Evolutionary conservation across 306 rosid genomes (phyloP).

Genomic region (Pterocarpus macrocarpus): DNA sequence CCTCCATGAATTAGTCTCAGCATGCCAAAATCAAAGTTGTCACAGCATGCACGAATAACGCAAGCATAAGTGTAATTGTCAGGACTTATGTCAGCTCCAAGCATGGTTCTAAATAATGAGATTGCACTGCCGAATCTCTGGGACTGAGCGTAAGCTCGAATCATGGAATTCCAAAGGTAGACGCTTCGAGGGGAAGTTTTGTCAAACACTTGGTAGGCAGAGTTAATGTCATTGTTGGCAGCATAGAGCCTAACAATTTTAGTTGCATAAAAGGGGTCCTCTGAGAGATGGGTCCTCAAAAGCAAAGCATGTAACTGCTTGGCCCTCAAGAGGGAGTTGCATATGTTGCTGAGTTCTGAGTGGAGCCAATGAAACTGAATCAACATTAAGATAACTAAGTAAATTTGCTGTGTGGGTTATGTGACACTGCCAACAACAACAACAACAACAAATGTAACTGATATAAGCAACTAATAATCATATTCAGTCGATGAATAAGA

Average conservation of each 20-base stretch:
- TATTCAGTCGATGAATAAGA: slow-evolving; percentile 18
- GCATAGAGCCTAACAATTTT: slow-evolving; percentile 65
- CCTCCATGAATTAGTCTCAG: slow-evolving; percentile 57
- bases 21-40: slow-evolving; percentile 51
- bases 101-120: slow-evolving; percentile 67
- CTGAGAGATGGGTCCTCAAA: slow-evolving; percentile 59
- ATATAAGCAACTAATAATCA: background rate
- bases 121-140: slow-evolving; percentile 59
- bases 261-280: slow-evolving; percentile 84
- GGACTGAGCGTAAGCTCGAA: slow-evolving; percentile 77
- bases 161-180: slow-evolving; percentile 87
- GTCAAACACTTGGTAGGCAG: slow-evolving; percentile 75
- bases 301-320: slow-evolving; percentile 76
- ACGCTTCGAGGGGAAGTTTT: slow-evolving; percentile 65
- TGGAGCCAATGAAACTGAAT: slow-evolving; percentile 56
- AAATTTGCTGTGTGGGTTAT: background rate
- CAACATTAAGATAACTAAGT: slow-evolving; percentile 37
- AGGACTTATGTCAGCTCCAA: slow-evolving; percentile 58
- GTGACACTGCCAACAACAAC: slow-evolving; percentile 5
- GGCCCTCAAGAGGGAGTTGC: slow-evolving; percentile 61
- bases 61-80: slow-evolving; percentile 61
- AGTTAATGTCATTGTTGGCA: slow-evolving; percentile 48
- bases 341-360: slow-evolving; percentile 60
- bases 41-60: slow-evolving; percentile 52
- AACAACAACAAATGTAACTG: background rate